Percentiles rank a stretch among this genome's conserved stretches.
phyloP scores from a whole-genome alignment of 2,329 filamentous ascomycete species.

The Aspergillus pseudoterreus region DNA sequence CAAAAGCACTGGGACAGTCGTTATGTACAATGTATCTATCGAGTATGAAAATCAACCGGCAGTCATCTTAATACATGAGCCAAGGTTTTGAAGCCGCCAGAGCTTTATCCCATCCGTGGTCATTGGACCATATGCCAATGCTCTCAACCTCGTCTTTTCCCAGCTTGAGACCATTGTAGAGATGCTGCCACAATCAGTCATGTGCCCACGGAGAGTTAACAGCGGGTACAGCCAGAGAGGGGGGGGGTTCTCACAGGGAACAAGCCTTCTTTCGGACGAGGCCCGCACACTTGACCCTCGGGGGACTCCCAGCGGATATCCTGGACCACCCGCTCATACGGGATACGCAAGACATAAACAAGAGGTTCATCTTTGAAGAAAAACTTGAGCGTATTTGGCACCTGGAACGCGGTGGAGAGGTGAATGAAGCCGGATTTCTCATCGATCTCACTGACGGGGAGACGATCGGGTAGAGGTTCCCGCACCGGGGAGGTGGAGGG shows the following conservation, averaged over 20 bases:
- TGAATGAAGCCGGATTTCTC: conserved; percentile 35
- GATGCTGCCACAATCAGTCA: conserved; percentile 22
- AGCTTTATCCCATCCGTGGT: conserved; percentile 35
- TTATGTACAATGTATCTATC: background rate
- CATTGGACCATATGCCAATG: conserved; percentile 35
- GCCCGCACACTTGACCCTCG: conserved; percentile 33
- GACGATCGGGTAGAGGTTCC: conserved; percentile 33
- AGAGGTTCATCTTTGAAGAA: conserved; percentile 37
- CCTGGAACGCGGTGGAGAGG: conserved; percentile 35
- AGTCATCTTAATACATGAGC: conserved; percentile 28
- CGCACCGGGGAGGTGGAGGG: conserved; percentile 32
- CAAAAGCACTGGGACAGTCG: too few relatives aligned
- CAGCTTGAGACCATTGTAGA: conserved; percentile 37
- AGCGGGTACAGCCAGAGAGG: background rate
- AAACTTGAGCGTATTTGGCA: conserved; percentile 35
- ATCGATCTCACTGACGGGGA: conserved; percentile 37
- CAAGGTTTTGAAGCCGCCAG: conserved; percentile 31
- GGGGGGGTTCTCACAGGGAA: conserved; percentile 31
- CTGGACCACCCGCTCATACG: conserved; percentile 24
- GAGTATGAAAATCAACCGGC: background rate
- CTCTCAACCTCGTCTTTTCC: conserved; percentile 37
- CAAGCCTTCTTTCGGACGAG: conserved; percentile 35
- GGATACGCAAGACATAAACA: conserved; percentile 37
- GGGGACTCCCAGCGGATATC: conserved; percentile 37
- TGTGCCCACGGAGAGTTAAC: background rate